Evolutionary conservation across 2,329 filamentous ascomycete species (phyloP), one percentile per base, ranked within the genome.

Genomic region (Neopestalotiopsis sp.): DNA sequence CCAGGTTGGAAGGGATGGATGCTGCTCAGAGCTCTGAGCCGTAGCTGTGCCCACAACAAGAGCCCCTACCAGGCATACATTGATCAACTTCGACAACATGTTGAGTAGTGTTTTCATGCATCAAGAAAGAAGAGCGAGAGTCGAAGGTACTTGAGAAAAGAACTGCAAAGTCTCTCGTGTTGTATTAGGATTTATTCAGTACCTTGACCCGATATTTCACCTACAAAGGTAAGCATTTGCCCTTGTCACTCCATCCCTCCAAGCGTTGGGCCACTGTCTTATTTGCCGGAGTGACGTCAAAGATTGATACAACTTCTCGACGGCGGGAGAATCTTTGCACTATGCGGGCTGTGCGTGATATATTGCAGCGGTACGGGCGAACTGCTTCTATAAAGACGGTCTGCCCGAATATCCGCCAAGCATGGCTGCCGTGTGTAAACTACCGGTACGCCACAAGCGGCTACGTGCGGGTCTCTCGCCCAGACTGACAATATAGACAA

Each of bases 1-100:
- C 76, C 80, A 86, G 9, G 86, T 88, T 9, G 80, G 82, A 61
- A 89, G 76, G 71, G 81, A 81, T 38, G 86, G 86, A 69, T 87
- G 85, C 34, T 61, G 30, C 59, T 61, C 59, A 12, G 59, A 61
- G 59, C 59, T 53, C 30, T 66, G 63, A 40, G 63, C 63, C 9
- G 4, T 32, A 5, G 24, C 45, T 57, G 13, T 12, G 28, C n/a
- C 14, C 14, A 42, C 10, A 13, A 61, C 10, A 5, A 61, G 59
- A 14, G 13, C 30, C 2, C 30, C 30, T 12, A 61, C 13, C 30
- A 61, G 20, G 32, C 59, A 17, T 28, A 20, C 12, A 61, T 38
- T 20, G 12, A 38, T 17, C 28, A 61, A 17, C 6, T 42, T n/a
- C 5, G 34, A 61, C 13, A 30, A n/a, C 59, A 61, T 61, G 30